Evolutionary conservation across 192 early-diverging fungal species (phyloP).

Genomic region (Umbelopsis ramanniana): DNA sequence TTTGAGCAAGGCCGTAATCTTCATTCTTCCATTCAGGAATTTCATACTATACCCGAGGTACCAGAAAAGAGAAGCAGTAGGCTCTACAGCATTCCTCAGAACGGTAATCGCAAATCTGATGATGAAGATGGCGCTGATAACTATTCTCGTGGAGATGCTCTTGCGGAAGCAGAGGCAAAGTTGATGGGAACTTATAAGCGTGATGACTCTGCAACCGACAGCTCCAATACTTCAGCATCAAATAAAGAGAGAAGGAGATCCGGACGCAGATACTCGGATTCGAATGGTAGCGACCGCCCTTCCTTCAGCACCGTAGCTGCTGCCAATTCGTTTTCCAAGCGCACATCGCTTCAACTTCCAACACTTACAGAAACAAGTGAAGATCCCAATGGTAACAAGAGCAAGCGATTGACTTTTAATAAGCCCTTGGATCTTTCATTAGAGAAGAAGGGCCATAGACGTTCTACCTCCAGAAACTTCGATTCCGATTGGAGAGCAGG

Average conservation of each 20-base stretch:
- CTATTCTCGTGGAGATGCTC: constrained; percentile 35
- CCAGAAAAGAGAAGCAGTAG: constrained; percentile 10
- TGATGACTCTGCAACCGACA: not conserved
- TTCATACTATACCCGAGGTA: constrained; percentile 3
- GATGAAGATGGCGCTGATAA: constrained; percentile 26
- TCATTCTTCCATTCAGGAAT: constrained; percentile 1
- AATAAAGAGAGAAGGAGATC: constrained; percentile 19
- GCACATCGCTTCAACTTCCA: constrained; percentile 35
- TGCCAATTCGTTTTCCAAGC: not conserved
- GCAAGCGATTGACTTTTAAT: constrained; percentile 38
- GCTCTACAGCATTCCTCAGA: constrained; percentile 3
- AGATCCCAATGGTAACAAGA: not conserved
- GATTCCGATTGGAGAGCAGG: constrained; percentile 45
- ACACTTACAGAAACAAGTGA: constrained; percentile 28
- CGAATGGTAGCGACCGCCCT: constrained; percentile 2
- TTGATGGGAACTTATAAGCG: constrained; percentile 43
- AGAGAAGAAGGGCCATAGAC: constrained; percentile 34
- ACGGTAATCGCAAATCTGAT: not conserved
- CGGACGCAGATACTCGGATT: constrained; percentile 28
- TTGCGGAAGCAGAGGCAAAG: constrained; percentile 47
- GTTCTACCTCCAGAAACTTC: constrained; percentile 44
- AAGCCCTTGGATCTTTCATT: constrained; percentile 37
- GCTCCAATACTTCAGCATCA: not conserved
- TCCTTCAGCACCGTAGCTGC: constrained; percentile 22
- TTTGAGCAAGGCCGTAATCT: constrained; percentile 2